A percentile compares a stretch with the other conserved stretches of the same genome.
phyloP scores from a whole-genome alignment of 306 rosid species.

The Cucurbita maxima region DNA sequence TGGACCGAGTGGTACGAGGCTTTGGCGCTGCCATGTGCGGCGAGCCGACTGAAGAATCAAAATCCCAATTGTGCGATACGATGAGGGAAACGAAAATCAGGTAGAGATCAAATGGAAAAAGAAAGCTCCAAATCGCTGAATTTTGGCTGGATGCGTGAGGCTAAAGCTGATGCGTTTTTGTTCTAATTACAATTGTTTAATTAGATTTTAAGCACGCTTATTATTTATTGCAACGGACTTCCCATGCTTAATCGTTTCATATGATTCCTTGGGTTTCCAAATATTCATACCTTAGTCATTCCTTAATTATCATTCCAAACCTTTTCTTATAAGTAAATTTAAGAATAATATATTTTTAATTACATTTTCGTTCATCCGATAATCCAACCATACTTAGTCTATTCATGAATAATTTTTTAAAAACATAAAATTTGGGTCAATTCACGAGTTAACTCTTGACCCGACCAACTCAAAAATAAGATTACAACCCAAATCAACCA shows the following conservation, averaged over 20 bases:
- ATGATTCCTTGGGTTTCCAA: no score
- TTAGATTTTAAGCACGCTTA: neutral
- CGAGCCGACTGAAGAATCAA: slow-evolving; percentile 12
- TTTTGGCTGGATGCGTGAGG: neutral
- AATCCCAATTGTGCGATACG: neutral
- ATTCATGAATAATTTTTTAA: no score
- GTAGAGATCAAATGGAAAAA: neutral
- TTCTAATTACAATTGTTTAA: neutral
- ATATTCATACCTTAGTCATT: no score
- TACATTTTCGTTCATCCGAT: no score
- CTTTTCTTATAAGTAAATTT: no score
- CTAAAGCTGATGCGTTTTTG: neutral
- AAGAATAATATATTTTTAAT: no score
- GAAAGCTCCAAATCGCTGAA: neutral
- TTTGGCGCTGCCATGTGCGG: slow-evolving; percentile 49
- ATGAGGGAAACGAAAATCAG: neutral
- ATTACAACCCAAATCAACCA: no score
- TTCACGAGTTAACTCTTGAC: no score
- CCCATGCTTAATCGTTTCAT: neutral
- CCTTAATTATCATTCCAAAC: no score
- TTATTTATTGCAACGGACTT: neutral
- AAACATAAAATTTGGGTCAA: no score
- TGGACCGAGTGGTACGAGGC: slow-evolving; percentile 32
- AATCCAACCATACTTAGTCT: no score
- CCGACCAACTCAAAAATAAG: no score